phyloP scores from a whole-genome alignment of 257 asterid species.

The Verbascum thapsus region DNA sequence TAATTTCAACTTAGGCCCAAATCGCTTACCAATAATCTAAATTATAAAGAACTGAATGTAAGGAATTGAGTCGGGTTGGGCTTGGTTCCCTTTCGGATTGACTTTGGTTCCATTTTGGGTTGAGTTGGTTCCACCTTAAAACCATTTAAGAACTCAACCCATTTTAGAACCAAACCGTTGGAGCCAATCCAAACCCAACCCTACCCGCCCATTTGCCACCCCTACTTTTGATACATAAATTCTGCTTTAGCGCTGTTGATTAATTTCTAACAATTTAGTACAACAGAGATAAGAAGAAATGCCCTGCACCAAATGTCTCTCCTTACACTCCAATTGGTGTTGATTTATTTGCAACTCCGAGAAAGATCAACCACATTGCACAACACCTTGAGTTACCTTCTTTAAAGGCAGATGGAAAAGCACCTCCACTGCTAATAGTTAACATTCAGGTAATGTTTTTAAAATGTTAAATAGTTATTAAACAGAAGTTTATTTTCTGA shows the following conservation, averaged over 20 bases:
- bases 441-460: conserved; percentile 75
- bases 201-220: too few relatives aligned
- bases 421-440: conserved; percentile 76
- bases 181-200: too few relatives aligned
- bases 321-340: conserved; percentile 92
- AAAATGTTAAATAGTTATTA: background rate
- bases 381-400: conserved; percentile 87
- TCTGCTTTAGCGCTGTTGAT: conserved; percentile 6
- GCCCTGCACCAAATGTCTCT: conserved; percentile 67
- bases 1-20: too few relatives aligned
- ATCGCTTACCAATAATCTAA: too few relatives aligned
- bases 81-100: too few relatives aligned
- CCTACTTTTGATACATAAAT: too few relatives aligned
- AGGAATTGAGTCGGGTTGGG: too few relatives aligned
- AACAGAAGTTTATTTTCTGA: conserved; percentile 19
- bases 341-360: conserved; percentile 68
- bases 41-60: too few relatives aligned
- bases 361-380: conserved; percentile 88
- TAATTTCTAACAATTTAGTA: conserved; percentile 21
- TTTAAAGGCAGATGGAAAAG: conserved; percentile 53
- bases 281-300: conserved; percentile 93
- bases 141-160: too few relatives aligned
- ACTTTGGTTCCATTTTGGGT: too few relatives aligned
- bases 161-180: too few relatives aligned
- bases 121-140: too few relatives aligned